phyloP scores from a whole-genome alignment of 495 filamentous ascomycete species.

The Penicillium lividum region DNA sequence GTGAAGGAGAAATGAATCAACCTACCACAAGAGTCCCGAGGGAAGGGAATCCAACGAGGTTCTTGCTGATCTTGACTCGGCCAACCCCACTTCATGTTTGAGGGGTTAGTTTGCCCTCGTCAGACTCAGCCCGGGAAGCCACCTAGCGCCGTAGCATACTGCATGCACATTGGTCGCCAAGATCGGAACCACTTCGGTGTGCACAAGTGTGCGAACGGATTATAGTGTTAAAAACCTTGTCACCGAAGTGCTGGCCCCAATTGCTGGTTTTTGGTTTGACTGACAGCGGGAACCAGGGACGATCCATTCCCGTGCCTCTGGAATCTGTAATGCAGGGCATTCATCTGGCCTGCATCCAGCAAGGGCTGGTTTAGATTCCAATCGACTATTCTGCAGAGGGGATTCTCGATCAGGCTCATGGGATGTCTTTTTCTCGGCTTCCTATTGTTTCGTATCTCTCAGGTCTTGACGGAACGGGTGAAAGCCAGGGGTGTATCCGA shows the following conservation, averaged over 20 bases:
- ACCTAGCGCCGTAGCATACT: constrained; percentile 20
- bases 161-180: constrained; percentile 20
- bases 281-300: constrained; percentile 28
- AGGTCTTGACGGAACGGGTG: no score
- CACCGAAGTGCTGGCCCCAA: constrained; percentile 12
- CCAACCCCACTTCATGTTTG: constrained; percentile 22
- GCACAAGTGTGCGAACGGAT: neutral
- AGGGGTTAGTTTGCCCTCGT: constrained; percentile 16
- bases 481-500: neutral
- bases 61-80: constrained; percentile 27
- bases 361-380: constrained; percentile 16
- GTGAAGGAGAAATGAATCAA: constrained; percentile 23
- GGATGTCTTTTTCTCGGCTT: neutral
- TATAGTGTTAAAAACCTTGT: constrained; percentile 13
- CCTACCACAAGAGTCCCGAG: constrained; percentile 26
- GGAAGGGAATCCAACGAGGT: constrained; percentile 29
- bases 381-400: constrained; percentile 1
- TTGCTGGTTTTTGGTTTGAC: constrained; percentile 19
- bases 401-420: neutral
- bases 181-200: constrained; percentile 11
- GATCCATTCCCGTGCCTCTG: constrained; percentile 21
- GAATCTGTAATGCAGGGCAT: constrained; percentile 25
- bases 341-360: constrained; percentile 12
- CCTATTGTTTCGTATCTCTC: neutral
- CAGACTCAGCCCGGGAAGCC: constrained; percentile 22